Base-by-base conservation (phyloP, 345 rosid genomes). In the Dipteronia dyeriana region DNA sequence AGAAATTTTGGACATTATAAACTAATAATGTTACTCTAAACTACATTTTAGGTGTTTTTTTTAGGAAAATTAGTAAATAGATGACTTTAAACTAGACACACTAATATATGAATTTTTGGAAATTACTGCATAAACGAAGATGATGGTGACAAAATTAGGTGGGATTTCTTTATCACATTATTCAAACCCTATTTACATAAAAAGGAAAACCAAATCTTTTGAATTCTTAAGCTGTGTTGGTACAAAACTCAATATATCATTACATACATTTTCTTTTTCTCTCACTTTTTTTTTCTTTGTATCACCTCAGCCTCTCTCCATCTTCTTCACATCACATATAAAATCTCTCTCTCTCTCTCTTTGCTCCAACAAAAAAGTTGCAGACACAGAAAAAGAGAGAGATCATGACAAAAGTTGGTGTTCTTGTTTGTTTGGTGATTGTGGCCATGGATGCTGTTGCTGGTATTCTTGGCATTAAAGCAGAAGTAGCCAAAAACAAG, bases 401-500 rank as follows among this genome's bases (percentile, higher is more conserved):
- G 17, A 49, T 53, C n/a, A 16, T 53, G 62, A 20, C 12, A 16
- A 66, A 56, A 65, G 34, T 68, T 17, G 67, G 75, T 67, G 7
- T 47, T 23, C 56, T 78, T 43, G 64, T 81, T 49, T 79, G 84
- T n/a, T 19, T 81, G 0, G 3, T 79, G 80, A 73, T 76, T 54
- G 80, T 81, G 20, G 72, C 66, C 3, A 39, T 76, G 56, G 84
- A 84, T 70, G 51, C 59, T 38, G 65, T 69, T 73, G 84, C 84
- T 26, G 84, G 81, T 10, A 17, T 65, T 62, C 78, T 84, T 31
- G 45, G 82, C 62, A 75, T 79, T 39, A 39, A 79, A 73, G 84
- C 84, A 23, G 74, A 79, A 31, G 43, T 73, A 2, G 41, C 78
- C 41, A 59, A 65, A 49, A 62, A 76, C 74, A 76, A 79, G 82